A percentile compares a stretch with the other conserved stretches of the same genome.
Conservation (phyloP, 164 flowering plant species). For the Vitis rotundifolia region DNA sequence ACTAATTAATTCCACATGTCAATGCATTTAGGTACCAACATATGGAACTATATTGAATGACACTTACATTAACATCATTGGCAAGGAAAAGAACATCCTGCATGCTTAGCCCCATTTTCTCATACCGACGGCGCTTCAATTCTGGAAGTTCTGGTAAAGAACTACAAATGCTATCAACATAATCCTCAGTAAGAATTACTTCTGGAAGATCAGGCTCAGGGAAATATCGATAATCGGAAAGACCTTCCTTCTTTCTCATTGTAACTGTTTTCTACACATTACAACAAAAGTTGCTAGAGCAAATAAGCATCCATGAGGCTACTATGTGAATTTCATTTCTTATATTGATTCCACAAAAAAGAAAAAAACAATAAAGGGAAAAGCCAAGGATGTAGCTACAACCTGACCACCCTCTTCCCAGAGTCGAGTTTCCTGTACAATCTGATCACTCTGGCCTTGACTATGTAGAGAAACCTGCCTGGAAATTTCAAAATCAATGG, state of each 20-base stretch:
- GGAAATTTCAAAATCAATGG: slow-evolving; percentile 85
- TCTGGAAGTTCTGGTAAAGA: slow-evolving; percentile 88
- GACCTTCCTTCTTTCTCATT: slow-evolving; percentile 97
- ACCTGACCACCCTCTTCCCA: slow-evolving; percentile 98
- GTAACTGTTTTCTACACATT: slow-evolving; percentile 67
- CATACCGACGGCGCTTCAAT: slow-evolving; percentile 78
- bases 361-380: not conserved
- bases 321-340: not conserved
- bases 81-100: slow-evolving; percentile 93
- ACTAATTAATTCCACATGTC: no score
- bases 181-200: slow-evolving; percentile 63
- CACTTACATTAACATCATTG: slow-evolving; percentile 73
- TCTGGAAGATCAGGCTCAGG: slow-evolving; percentile 97
- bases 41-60: not conserved
- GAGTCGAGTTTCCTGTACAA: slow-evolving; percentile 90
- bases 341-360: not conserved
- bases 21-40: no score
- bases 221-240: slow-evolving; percentile 89
- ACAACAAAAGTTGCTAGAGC: slow-evolving; percentile 4
- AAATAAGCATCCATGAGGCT: slow-evolving; percentile 9
- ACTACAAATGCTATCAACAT: slow-evolving; percentile 46
- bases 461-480: slow-evolving; percentile 69
- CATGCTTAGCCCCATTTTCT: slow-evolving; percentile 85
- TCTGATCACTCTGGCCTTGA: slow-evolving; percentile 67
- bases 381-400: not conserved